Base-by-base conservation (phyloP, 2,329 filamentous ascomycete genomes). In the Phialophora chinensis region DNA sequence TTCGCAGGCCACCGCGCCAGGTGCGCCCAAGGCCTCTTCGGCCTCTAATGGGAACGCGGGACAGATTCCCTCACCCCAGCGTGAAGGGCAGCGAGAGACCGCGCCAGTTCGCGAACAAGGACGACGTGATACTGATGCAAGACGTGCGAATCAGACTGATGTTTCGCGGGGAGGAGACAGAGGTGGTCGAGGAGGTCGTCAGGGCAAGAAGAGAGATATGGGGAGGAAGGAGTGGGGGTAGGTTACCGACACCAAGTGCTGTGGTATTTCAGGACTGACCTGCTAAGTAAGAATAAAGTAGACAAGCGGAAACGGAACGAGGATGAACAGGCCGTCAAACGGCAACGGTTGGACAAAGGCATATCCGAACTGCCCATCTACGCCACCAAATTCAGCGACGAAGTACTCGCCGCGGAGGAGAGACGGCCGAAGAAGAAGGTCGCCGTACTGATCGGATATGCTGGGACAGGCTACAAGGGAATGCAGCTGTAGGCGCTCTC, bases 381-480 rank as follows among this genome's bases (percentile, higher is more conserved):
- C 69, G 84, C 84, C 5, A 82, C 83, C 4, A 79, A 85, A 50
- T 90, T 89, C 73, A 82, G 87, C 62, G 86, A 91, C 73, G 92
- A 95, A 70, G 93, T 97, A 79, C 94, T 97, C 72, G 91, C 90
- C 12, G 88, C 88, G 55, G 95, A 99, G 78, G 89, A 90, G 76
- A 89, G 94, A 70, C 88, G 88, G 64, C 95, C 95, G 27, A 99
- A 99, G 85, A 89, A 91, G 79, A 99, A 99, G 82, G 94, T 97
- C 58, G 95, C 94, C 49, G 93, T 99, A 35, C 83, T 98, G 83
- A 89, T 99, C 73, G 95, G 95, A 17, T 99, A 99, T 79, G 93
- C 93, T 5, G 95, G 95, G 58, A 97, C 92, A 10, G 95, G 95
- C 17, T 99, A 99, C 83, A 93, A 92, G 80, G 95, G 95, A 74